These are phyloP conservation scores for Haematococcus sp. DNA, from an alignment of 139 green algal genomes.

Conservation along the genomic window DNA sequence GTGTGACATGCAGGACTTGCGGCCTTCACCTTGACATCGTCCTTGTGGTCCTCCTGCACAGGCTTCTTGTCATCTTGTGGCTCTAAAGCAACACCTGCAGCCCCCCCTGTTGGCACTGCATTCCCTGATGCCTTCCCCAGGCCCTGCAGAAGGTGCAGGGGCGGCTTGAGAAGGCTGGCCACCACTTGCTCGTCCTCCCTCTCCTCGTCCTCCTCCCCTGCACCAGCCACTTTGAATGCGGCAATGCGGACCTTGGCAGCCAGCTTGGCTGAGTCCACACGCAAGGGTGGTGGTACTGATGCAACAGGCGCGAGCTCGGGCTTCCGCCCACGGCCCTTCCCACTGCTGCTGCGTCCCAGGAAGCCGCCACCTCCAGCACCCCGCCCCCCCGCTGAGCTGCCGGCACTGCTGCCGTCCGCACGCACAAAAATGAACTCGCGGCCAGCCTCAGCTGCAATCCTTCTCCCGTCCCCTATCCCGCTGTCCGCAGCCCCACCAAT, in stretches of 20 bases:
- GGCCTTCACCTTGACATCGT: too few relatives aligned
- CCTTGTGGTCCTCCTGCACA: too few relatives aligned
- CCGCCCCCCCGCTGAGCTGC: neutral
- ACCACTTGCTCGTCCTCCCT: too few relatives aligned
- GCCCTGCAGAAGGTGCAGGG: too few relatives aligned
- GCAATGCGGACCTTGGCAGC: neutral
- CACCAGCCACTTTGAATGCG: neutral
- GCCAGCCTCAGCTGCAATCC: slow-evolving; percentile 55
- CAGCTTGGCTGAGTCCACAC: neutral
- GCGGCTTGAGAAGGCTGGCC: too few relatives aligned
- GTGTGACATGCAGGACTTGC: too few relatives aligned
- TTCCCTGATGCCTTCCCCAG: too few relatives aligned
- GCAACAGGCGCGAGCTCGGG: neutral
- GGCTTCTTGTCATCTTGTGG: too few relatives aligned
- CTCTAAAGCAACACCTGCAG: too few relatives aligned
- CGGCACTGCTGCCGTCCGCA: too few relatives aligned
- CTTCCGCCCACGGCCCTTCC: neutral
- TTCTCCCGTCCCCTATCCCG: slow-evolving; percentile 2
- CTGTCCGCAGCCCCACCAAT: slow-evolving; percentile 27
- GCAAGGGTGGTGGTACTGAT: neutral
- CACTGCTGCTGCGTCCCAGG: neutral
- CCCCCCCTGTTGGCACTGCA: too few relatives aligned
- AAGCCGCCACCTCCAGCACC: neutral
- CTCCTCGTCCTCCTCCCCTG: too few relatives aligned
- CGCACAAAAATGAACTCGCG: slow-evolving; percentile 69